Conservation (phyloP, 2,329 filamentous ascomycete genomes). For the Pyrenochaeta sp. region DNA sequence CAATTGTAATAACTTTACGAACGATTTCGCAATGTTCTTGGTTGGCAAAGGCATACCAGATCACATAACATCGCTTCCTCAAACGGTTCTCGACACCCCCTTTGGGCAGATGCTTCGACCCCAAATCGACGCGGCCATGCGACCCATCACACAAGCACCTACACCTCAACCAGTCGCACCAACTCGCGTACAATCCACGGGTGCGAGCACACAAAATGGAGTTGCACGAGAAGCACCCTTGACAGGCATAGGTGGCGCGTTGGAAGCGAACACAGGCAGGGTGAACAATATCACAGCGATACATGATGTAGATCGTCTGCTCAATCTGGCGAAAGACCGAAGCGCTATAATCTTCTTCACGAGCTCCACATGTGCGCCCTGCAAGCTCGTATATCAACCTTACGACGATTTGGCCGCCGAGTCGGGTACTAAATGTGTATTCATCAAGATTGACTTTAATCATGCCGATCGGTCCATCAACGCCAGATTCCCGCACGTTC, state of each 20-base stretch:
- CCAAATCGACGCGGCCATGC: slow-evolving; percentile 72
- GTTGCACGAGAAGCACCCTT: slow-evolving; percentile 9
- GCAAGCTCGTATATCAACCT: slow-evolving; percentile 81
- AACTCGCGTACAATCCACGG: slow-evolving; percentile 15
- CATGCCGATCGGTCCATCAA: slow-evolving; percentile 69
- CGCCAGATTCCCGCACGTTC: slow-evolving; percentile 68
- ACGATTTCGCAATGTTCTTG: slow-evolving; percentile 89
- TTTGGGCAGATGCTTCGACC: slow-evolving; percentile 89
- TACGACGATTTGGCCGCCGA: slow-evolving; percentile 84
- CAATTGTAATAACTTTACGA: slow-evolving; percentile 98
- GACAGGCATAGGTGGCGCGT: slow-evolving; percentile 12
- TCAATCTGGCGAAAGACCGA: slow-evolving; percentile 68
- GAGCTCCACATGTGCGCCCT: slow-evolving; percentile 84
- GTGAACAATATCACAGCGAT: slow-evolving; percentile 71
- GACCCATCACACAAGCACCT: slow-evolving; percentile 68
- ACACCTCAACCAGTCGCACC: slow-evolving; percentile 45
- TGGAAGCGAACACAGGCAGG: slow-evolving; percentile 48
- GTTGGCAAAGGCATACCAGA: slow-evolving; percentile 87
- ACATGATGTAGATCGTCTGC: slow-evolving; percentile 66
- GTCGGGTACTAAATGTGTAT: slow-evolving; percentile 69
- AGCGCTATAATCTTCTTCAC: slow-evolving; percentile 93
- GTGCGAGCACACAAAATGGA: slow-evolving; percentile 14
- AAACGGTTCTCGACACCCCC: slow-evolving; percentile 84
- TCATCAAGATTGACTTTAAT: slow-evolving; percentile 86
- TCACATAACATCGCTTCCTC: slow-evolving; percentile 84